Conservation (phyloP, 495 filamentous ascomycete species). For the Podospora anserina region DNA sequence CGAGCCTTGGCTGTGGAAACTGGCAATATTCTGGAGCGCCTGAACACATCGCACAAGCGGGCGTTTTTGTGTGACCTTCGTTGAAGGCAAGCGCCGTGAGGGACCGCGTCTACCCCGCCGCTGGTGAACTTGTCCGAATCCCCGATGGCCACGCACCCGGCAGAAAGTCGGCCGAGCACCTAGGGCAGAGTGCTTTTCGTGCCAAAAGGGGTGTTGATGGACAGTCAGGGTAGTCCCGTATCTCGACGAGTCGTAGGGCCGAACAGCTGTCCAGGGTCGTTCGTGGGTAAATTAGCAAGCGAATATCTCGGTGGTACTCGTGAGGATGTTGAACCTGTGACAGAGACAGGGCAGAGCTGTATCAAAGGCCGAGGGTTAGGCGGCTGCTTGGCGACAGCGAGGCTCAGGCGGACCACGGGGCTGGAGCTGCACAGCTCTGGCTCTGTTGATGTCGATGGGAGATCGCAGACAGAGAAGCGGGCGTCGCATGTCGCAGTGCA, state of each 20-base stretch:
- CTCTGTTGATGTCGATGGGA: background rate
- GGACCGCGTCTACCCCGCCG: slow-evolving; percentile 2
- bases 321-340: background rate
- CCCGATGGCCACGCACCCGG: slow-evolving; percentile 1
- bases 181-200: background rate
- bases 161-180: background rate
- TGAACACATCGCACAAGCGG: background rate
- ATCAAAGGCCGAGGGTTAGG: background rate
- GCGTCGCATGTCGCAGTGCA: slow-evolving; percentile 4
- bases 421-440: slow-evolving; percentile 3
- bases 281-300: background rate
- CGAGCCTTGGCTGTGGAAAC: background rate
- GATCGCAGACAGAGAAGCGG: background rate
- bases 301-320: background rate
- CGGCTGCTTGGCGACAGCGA: background rate
- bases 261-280: background rate
- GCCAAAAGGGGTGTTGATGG: background rate
- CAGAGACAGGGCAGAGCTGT: background rate
- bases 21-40: background rate
- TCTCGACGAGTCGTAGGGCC: slow-evolving; percentile 1
- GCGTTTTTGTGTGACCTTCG: background rate
- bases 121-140: slow-evolving; percentile 1
- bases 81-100: background rate
- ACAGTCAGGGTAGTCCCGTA: background rate
- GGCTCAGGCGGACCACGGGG: background rate